Percentiles rank a stretch among this genome's conserved stretches.
These are phyloP conservation scores for Kuraishia cidri DNA, from an alignment of 805 yeast species.

Conservation along the genomic window DNA sequence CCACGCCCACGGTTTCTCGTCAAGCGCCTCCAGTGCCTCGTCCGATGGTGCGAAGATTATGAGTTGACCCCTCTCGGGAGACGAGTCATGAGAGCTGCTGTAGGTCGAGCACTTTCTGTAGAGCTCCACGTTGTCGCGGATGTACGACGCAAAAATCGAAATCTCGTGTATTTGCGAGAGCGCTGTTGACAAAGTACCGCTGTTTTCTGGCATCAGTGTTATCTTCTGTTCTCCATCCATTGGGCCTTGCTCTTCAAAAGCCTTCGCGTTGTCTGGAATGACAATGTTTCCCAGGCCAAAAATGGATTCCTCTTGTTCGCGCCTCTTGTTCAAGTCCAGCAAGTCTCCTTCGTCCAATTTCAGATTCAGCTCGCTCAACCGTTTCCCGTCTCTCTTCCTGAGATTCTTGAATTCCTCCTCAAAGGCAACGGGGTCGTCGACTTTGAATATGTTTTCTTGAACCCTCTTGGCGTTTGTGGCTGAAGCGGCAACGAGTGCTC, in stretches of 20 bases:
- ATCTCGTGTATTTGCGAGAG: conserved; percentile 31
- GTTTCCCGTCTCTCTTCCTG: conserved; percentile 5
- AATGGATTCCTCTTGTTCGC: conserved; percentile 1
- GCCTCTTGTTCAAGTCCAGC: conserved; percentile 5
- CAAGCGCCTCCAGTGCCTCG: conserved; percentile 40
- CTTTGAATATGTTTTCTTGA: neutral
- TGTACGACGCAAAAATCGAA: conserved; percentile 58
- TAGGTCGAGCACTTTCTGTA: conserved; percentile 36
- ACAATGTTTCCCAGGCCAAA: conserved; percentile 2
- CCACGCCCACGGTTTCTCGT: conserved; percentile 75
- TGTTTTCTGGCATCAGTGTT: conserved; percentile 15
- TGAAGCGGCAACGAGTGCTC: too few species aligned
- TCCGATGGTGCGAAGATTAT: conserved; percentile 70
- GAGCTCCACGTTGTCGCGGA: conserved; percentile 52
- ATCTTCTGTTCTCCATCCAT: too few species aligned
- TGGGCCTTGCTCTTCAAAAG: neutral
- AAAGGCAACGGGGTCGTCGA: conserved; percentile 8
- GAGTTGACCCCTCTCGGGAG: conserved; percentile 13
- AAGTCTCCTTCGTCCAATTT: conserved; percentile 3
- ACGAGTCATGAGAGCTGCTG: conserved; percentile 20
- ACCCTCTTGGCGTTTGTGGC: conserved; percentile 3
- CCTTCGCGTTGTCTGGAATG: conserved; percentile 3
- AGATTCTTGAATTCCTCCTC: conserved; percentile 2
- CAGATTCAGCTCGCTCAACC: neutral
- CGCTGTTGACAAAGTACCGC: conserved; percentile 25